Evolutionary conservation across 257 asterid genomes (phyloP).

Genomic region (Plantago ovata): DNA sequence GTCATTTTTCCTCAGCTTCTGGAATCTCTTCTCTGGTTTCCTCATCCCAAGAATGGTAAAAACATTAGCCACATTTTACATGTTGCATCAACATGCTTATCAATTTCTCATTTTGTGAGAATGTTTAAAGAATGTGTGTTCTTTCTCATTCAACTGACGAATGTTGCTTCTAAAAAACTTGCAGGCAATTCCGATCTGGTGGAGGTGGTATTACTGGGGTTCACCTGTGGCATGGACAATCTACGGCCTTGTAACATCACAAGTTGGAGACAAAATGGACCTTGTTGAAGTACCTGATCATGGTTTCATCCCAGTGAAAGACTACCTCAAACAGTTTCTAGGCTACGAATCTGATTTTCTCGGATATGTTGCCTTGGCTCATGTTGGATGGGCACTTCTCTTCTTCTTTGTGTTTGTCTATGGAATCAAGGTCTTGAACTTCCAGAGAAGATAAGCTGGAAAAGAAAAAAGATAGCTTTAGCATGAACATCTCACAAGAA

Average conservation of each 20-base stretch:
- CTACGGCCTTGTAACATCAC: slow-evolving; percentile 50
- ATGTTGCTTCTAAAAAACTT: neutral
- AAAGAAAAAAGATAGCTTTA: neutral
- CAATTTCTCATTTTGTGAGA: neutral
- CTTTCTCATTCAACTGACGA: neutral
- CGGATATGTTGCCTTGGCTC: slow-evolving; percentile 56
- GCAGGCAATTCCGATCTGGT: slow-evolving; percentile 67
- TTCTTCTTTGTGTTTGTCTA: slow-evolving; percentile 58
- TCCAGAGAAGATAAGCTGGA: slow-evolving; percentile 54
- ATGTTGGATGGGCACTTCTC: slow-evolving; percentile 63
- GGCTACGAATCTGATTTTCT: slow-evolving; percentile 62
- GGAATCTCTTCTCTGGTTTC: slow-evolving; percentile 73
- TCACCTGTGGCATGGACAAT: slow-evolving; percentile 62
- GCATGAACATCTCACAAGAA: slow-evolving; percentile 1
- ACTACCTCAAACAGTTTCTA: slow-evolving; percentile 41
- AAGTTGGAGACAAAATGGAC: slow-evolving; percentile 40
- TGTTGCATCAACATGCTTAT: too few relatives aligned
- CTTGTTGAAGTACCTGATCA: slow-evolving; percentile 42
- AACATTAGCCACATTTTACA: neutral
- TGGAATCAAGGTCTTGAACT: slow-evolving; percentile 61
- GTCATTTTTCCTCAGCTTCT: slow-evolving; percentile 69
- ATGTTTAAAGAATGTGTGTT: neutral
- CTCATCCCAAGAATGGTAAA: slow-evolving; percentile 68
- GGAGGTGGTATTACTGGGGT: slow-evolving; percentile 83
- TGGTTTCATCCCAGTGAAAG: slow-evolving; percentile 45